phyloP scores from a whole-genome alignment of 2,329 filamentous ascomycete genomes.

The Esteya vermicola region DNA sequence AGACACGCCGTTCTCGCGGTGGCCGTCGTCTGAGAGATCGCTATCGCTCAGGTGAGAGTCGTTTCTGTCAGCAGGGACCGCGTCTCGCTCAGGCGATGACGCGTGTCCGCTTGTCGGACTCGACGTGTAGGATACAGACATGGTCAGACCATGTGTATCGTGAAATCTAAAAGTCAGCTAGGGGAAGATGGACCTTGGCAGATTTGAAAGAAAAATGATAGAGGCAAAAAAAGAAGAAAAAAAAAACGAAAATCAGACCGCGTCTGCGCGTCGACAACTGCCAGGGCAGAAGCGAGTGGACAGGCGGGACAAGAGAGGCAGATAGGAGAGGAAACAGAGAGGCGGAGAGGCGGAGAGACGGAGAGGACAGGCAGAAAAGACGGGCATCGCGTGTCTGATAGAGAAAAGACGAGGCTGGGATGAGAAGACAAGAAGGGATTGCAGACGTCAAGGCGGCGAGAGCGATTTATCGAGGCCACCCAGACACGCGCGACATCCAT shows the following conservation, averaged over 20 bases:
- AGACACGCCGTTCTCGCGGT: too few relatives aligned
- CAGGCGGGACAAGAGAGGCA: too few relatives aligned
- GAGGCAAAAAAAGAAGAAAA: too few relatives aligned
- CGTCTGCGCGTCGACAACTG: too few relatives aligned
- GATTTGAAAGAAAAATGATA: too few relatives aligned
- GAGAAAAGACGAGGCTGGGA: constrained; percentile 10
- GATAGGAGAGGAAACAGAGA: too few relatives aligned
- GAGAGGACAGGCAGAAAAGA: too few relatives aligned
- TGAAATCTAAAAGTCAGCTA: constrained; percentile 26
- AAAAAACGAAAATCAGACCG: too few relatives aligned
- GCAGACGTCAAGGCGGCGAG: constrained; percentile 1
- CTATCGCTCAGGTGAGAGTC: constrained; percentile 47
- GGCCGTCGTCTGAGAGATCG: constrained; percentile 58
- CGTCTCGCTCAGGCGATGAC: constrained; percentile 40
- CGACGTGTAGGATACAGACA: constrained; percentile 47
- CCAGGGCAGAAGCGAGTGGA: too few relatives aligned
- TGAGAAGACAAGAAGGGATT: constrained; percentile 10
- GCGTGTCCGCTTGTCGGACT: constrained; percentile 53
- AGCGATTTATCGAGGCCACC: neutral
- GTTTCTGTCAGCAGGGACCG: constrained; percentile 24
- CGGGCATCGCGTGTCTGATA: constrained; percentile 8
- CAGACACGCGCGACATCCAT: constrained; percentile 1
- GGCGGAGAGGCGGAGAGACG: too few relatives aligned
- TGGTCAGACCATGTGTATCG: constrained; percentile 45
- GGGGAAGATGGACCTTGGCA: too few relatives aligned